These are phyloP conservation scores for Gossypium herbaceum DNA, from an alignment of 345 rosid species.

Conservation along the genomic window DNA sequence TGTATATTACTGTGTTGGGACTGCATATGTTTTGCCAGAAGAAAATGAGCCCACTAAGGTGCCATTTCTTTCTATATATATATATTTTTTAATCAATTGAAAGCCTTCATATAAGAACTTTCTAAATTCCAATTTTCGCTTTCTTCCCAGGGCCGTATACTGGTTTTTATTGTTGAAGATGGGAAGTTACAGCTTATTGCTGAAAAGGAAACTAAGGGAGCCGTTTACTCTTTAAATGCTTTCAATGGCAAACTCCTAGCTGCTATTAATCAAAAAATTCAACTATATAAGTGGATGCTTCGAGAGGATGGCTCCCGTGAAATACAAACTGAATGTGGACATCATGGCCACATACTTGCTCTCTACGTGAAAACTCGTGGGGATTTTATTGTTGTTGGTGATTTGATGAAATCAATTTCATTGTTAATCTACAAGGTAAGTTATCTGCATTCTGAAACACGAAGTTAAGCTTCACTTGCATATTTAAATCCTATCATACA, in stretches of 20 bases:
- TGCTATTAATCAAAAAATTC: constrained; percentile 87
- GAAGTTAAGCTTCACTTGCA: not conserved
- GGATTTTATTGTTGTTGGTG: constrained; percentile 93
- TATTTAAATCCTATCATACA: not conserved
- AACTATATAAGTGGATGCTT: constrained; percentile 88
- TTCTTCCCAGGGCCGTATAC: constrained; percentile 66
- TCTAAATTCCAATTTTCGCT: not conserved
- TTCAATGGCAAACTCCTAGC: constrained; percentile 94
- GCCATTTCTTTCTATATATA: constrained; percentile 8
- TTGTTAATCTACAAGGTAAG: constrained; percentile 83
- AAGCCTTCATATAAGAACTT: not conserved
- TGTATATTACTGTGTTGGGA: constrained; percentile 89
- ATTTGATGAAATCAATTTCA: constrained; percentile 90
- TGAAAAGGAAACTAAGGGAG: constrained; percentile 93
- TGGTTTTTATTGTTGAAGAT: constrained; percentile 82
- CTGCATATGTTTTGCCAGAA: constrained; percentile 88
- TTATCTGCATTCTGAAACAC: not conserved
- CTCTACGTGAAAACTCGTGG: constrained; percentile 91
- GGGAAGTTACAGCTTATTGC: constrained; percentile 80
- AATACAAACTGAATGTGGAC: constrained; percentile 87
- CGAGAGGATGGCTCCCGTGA: constrained; percentile 85
- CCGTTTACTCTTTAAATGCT: constrained; percentile 78
- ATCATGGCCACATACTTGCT: constrained; percentile 88
- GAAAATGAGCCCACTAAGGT: constrained; percentile 92
- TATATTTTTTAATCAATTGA: not conserved